These are phyloP conservation scores for Tulasnella sp. DNA, from an alignment of 768 basidiomycete genomes.

Conservation along the genomic window DNA sequence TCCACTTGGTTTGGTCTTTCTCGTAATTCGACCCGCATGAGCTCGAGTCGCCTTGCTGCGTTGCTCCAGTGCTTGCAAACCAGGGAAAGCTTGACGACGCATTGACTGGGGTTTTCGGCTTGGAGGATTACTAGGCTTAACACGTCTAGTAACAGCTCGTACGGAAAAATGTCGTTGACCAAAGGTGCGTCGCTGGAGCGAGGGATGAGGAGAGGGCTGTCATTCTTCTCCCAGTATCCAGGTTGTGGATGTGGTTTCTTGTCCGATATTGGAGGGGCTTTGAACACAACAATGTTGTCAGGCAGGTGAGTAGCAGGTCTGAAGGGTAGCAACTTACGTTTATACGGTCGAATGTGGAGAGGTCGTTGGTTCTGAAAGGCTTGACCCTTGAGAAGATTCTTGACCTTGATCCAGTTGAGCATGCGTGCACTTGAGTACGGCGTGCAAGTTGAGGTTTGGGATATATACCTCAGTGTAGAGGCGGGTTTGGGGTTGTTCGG, in stretches of 20 bases:
- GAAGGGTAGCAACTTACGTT: not conserved
- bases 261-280: not conserved
- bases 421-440: not conserved
- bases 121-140: not conserved
- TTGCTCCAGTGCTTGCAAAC: not conserved
- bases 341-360: not conserved
- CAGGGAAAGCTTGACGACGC: not conserved
- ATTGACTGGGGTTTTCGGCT: not conserved
- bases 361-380: not conserved
- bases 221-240: not conserved
- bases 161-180: not conserved
- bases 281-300: not conserved
- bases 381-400: not conserved
- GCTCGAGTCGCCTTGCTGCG: not conserved
- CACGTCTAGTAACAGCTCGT: not conserved
- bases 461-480: not conserved
- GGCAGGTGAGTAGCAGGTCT: not conserved
- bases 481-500: not conserved
- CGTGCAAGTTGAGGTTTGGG: not conserved
- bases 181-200: not conserved
- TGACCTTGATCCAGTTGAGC: not conserved
- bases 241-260: not conserved
- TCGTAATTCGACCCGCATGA: not conserved
- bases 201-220: not conserved
- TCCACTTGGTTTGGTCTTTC: not conserved